Percentiles rank a stretch among this genome's conserved stretches.
Conservation (phyloP, 805 yeast species). For the Groenewaldozyma salmanticensis region DNA sequence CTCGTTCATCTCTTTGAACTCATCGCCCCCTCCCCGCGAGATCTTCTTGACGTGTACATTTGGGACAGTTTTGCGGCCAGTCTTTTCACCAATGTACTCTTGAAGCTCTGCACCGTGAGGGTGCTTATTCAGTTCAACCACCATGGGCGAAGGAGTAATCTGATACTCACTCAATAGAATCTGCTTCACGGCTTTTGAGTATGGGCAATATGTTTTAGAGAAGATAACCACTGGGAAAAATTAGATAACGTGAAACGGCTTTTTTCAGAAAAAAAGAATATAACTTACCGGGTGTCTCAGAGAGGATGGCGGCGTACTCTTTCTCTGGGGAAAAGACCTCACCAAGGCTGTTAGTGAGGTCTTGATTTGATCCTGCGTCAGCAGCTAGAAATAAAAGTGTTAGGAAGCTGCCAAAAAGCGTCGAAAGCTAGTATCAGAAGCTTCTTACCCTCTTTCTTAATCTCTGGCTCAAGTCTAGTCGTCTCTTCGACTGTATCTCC, state of each 20-base stretch:
- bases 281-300: constrained; percentile 50
- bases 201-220: constrained; percentile 54
- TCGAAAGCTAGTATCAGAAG: too few species aligned
- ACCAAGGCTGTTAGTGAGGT: constrained; percentile 20
- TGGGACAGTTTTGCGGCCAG: constrained; percentile 87
- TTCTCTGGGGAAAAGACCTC: constrained; percentile 38
- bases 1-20: constrained; percentile 53
- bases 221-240: constrained; percentile 34
- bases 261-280: too few species aligned
- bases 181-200: constrained; percentile 59
- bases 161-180: constrained; percentile 53
- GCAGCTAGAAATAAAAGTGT: background rate
- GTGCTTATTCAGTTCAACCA: constrained; percentile 79
- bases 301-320: constrained; percentile 48
- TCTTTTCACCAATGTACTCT: constrained; percentile 50
- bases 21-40: constrained; percentile 86
- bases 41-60: constrained; percentile 67
- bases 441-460: constrained; percentile 1
- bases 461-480: constrained; percentile 9
- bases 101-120: constrained; percentile 69
- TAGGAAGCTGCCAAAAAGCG: background rate
- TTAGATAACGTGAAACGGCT: too few species aligned
- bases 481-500: constrained; percentile 11
- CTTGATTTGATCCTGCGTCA: constrained; percentile 5
- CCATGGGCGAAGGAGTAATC: constrained; percentile 59